phyloP scores from a whole-genome alignment of 1,284 basidiomycete species.

The Testicularia cyperi region DNA sequence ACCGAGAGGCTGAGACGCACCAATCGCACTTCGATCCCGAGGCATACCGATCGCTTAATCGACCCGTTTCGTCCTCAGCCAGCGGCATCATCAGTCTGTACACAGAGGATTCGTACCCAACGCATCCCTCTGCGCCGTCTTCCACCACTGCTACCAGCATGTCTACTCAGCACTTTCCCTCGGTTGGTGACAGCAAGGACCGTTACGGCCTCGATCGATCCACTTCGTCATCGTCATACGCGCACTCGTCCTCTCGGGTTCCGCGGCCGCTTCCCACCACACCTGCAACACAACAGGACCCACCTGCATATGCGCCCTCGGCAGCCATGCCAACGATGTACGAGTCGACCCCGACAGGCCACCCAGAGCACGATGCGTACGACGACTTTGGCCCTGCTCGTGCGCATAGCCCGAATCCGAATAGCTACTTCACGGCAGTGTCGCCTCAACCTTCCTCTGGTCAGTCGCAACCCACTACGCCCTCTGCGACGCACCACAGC shows the following conservation, averaged over 20 bases:
- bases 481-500: conserved; percentile 9
- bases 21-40: neutral
- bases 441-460: conserved; percentile 16
- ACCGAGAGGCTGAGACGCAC: too few relatives aligned
- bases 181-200: too few relatives aligned
- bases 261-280: conserved; percentile 25
- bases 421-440: conserved; percentile 7
- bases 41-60: neutral
- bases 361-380: too few relatives aligned
- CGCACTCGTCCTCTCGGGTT: conserved; percentile 20
- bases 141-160: conserved; percentile 1
- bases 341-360: too few relatives aligned
- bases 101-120: conserved; percentile 17
- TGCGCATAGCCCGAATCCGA: too few relatives aligned
- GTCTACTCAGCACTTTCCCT: too few relatives aligned
- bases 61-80: conserved; percentile 33
- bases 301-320: too few relatives aligned
- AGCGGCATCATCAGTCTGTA: conserved; percentile 47
- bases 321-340: too few relatives aligned
- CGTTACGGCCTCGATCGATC: neutral
- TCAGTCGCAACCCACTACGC: conserved; percentile 23
- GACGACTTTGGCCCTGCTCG: too few relatives aligned
- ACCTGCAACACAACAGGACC: too few relatives aligned
- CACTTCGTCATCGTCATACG: conserved; percentile 10
- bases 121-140: neutral